Percentiles rank a stretch among this genome's conserved stretches.
phyloP scores from a whole-genome alignment of 1,284 basidiomycete genomes.

The Pyrrhoderma noxium region DNA sequence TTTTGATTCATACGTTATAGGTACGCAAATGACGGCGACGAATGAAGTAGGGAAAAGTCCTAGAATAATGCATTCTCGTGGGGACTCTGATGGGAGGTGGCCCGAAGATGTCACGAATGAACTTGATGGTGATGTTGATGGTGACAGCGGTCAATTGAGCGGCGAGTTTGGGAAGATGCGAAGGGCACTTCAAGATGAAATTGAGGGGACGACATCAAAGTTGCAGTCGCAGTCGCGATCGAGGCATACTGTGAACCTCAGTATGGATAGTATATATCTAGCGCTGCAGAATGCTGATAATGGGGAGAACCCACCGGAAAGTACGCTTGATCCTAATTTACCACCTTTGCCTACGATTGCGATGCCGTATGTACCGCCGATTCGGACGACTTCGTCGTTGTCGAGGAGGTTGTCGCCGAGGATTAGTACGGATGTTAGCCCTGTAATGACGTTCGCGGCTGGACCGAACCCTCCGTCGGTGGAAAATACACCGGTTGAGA shows the following conservation, averaged over 20 bases:
- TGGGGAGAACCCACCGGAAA: neutral
- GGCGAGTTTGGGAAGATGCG: no score
- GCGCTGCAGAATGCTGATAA: slow-evolving; percentile 15
- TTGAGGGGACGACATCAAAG: neutral
- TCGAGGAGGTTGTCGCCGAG: no score
- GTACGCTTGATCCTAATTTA: neutral
- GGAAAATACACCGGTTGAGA: no score
- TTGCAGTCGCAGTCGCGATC: neutral
- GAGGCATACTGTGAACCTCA: slow-evolving; percentile 14
- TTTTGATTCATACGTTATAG: slow-evolving; percentile 1
- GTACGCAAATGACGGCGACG: no score
- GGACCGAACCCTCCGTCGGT: no score
- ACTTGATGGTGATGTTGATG: neutral
- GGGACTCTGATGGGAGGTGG: slow-evolving; percentile 1
- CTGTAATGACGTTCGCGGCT: no score
- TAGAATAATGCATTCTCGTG: no score
- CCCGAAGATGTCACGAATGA: slow-evolving; percentile 4
- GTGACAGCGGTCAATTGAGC: neutral
- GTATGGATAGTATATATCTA: slow-evolving; percentile 16
- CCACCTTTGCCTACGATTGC: neutral
- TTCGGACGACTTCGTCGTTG: neutral
- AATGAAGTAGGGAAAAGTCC: no score
- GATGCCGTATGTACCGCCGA: neutral
- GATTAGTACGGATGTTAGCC: neutral
- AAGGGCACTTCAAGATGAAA: no score